These are phyloP conservation scores for Avena insularis DNA, from an alignment of 176 grass and related monocot species.

Conservation along the genomic window DNA sequence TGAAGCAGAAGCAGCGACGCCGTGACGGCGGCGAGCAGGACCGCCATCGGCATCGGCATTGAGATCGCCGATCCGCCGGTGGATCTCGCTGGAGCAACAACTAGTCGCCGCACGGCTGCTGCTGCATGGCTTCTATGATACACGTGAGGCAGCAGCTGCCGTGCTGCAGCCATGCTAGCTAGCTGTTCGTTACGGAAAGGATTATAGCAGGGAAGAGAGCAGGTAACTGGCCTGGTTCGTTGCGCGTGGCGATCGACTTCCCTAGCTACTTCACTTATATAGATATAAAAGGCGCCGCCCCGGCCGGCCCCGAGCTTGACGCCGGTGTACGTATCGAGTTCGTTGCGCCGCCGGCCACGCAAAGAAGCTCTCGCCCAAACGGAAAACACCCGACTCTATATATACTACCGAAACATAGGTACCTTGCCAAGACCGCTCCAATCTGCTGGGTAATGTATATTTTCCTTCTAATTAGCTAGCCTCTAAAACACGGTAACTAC, in stretches of 20 bases:
- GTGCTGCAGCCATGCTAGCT: not conserved
- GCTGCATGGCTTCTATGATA: constrained; percentile 2
- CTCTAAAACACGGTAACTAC: not conserved
- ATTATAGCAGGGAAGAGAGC: not conserved
- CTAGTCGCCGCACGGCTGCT: not conserved
- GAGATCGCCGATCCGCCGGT: not conserved
- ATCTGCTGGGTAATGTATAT: not conserved
- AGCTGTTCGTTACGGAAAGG: constrained; percentile 13
- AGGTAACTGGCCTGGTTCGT: not conserved
- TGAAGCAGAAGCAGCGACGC: not conserved
- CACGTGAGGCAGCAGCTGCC: not conserved
- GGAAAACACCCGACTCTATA: not conserved
- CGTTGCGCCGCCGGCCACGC: constrained; percentile 22
- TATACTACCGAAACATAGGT: not conserved
- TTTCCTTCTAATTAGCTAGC: not conserved
- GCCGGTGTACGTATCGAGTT: constrained; percentile 12
- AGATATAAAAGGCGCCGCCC: not conserved
- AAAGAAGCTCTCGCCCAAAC: constrained; percentile 16
- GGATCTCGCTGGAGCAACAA: not conserved
- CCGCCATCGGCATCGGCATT: not conserved
- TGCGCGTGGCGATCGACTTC: not conserved
- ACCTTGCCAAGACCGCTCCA: constrained; percentile 19
- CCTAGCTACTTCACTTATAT: not conserved
- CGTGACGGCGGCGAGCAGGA: not conserved
- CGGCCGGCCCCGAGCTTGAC: not conserved